phyloP scores from a whole-genome alignment of 2,329 filamentous ascomycete species.

The Alternaria tenuissima region DNA sequence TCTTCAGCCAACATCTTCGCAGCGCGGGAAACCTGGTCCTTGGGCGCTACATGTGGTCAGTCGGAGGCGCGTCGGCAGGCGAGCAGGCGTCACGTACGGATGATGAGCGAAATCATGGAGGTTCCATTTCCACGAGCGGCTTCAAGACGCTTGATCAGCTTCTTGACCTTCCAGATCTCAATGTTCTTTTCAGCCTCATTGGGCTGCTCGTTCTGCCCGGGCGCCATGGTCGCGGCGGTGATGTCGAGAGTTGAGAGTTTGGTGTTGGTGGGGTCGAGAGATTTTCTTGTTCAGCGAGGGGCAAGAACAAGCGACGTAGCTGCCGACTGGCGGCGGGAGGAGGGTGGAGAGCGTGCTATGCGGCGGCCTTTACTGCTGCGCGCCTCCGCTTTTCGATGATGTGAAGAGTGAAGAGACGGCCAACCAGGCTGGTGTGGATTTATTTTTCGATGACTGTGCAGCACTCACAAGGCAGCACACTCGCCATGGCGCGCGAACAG shows the following conservation, averaged over 20 bases:
- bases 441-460: constrained; percentile 14
- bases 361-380: constrained; percentile 3
- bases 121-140: constrained; percentile 98
- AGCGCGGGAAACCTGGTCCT: constrained; percentile 95
- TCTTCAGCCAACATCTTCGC: constrained; percentile 99
- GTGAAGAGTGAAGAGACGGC: not conserved
- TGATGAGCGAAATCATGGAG: constrained; percentile 99
- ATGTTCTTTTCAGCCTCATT: constrained; percentile 99
- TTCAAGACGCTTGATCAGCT: constrained; percentile 98
- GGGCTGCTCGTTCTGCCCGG: constrained; percentile 61
- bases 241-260: constrained; percentile 19
- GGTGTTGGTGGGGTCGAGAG: constrained; percentile 28
- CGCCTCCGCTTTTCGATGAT: constrained; percentile 8
- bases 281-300: constrained; percentile 23
- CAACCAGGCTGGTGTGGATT: constrained; percentile 17
- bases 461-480: too few relatives aligned
- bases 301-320: constrained; percentile 29
- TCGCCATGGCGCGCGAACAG: not conserved
- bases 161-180: constrained; percentile 98
- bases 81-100: constrained; percentile 70
- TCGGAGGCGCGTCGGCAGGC: constrained; percentile 14
- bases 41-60: constrained; percentile 72
- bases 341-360: constrained; percentile 12
- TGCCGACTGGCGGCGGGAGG: constrained; percentile 25
- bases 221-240: constrained; percentile 46